Conservation (phyloP, 208 protist species). For the Leptomonas seymouri region DNA sequence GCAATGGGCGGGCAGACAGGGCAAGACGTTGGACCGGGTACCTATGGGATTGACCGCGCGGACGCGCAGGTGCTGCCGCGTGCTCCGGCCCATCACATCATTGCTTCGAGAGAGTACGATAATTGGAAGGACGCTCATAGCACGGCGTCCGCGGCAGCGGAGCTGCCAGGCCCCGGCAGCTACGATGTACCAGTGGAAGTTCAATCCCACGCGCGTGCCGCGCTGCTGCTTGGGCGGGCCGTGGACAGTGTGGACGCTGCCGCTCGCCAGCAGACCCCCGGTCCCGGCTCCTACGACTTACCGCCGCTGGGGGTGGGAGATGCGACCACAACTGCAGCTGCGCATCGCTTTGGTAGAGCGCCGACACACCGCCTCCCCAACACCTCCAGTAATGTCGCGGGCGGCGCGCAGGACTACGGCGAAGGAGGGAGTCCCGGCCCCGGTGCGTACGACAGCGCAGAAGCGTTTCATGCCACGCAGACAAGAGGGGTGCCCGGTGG, state of each 20-base stretch:
- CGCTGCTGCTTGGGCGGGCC: slow-evolving; percentile 12
- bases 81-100: slow-evolving; percentile 23
- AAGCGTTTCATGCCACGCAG: slow-evolving; percentile 17
- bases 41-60: slow-evolving; percentile 23
- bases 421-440: slow-evolving; percentile 21
- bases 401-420: background rate
- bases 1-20: background rate
- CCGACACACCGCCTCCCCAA: slow-evolving; percentile 9
- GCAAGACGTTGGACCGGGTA: slow-evolving; percentile 31
- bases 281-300: slow-evolving; percentile 50
- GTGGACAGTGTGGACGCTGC: background rate
- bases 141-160: background rate
- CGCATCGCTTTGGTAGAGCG: slow-evolving; percentile 17
- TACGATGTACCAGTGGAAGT: slow-evolving; percentile 40
- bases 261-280: slow-evolving; percentile 34
- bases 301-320: background rate
- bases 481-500: slow-evolving; percentile 4
- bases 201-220: slow-evolving; percentile 21
- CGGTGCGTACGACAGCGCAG: slow-evolving; percentile 34
- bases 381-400: background rate
- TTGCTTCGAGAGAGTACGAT: background rate
- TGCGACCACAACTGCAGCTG: background rate
- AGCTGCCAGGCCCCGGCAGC: slow-evolving; percentile 41
- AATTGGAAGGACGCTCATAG: background rate
- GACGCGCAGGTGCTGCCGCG: slow-evolving; percentile 27